Evolutionary conservation across 306 rosid species (phyloP), one percentile per base, ranked within the genome.

Genomic region (Begonia peltatifolia): DNA sequence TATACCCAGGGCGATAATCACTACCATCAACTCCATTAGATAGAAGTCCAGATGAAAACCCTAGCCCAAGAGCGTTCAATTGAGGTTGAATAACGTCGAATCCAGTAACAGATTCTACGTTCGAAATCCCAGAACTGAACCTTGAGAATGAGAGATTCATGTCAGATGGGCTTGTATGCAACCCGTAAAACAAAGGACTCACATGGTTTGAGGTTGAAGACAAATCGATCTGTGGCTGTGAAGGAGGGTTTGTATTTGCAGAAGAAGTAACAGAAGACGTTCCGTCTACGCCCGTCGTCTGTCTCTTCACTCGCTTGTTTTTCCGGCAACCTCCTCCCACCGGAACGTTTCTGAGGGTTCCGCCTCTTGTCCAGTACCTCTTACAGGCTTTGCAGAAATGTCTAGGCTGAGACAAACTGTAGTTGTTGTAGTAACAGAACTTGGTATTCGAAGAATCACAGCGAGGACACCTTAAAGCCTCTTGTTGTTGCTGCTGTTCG

Each of bases 311-410:
- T 41, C 97, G 89, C 76, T 85, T 90, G 85, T 85, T 82, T 60
- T 79, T 90, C 23, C 95, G 63, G 68, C 79, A 90, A 0, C 94
- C 95, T 1, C 97, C 97, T 2, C 97, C 97, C 0, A 82, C 97
- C 4, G 97, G 97, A 16, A 90, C 94, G 49, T 85, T 90, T 11
- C 97, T 66, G 15, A 90, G 76, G 49, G 97, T 90, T 10, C 97
- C 97, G 9, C 95, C 97, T 64, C 90, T 67, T 18, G 97, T 90
- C 97, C 97, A 90, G 61, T 90, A 90, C 14, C 97, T 75, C 64
- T 90, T 90, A 74, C 97, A 90, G 66, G 97, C 87, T 75, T 90
- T 90, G 77, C 97, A 90, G 62, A 90, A 90, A 74, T 90, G 94
- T 23, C 97, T 59, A 4, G 97, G 97, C 69, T 90, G 97, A 12